Base-by-base conservation (phyloP, 495 filamentous ascomycete species). In the Aspergillus cristatus region DNA sequence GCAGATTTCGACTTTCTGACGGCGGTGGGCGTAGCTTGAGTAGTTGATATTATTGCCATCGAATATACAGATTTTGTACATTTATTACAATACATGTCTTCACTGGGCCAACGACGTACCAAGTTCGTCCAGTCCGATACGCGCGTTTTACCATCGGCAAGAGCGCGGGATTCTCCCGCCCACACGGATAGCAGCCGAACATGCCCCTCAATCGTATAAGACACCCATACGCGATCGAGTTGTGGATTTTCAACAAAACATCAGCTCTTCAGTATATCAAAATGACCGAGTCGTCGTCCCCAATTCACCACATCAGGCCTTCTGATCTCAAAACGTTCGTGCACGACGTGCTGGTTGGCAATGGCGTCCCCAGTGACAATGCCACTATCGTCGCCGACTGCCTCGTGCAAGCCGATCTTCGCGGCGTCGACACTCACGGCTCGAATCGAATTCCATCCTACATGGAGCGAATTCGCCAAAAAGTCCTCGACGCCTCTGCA, bases 381-480 rank as follows among this genome's bases (percentile, higher is more conserved):
- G 80, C 84, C 13, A 36, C 51, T 3, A 75, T 75, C 32, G 59
- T 83, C n/a, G 72, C 81, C 18, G 48, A 57, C 41, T 78, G 74
- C 35, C 71, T 89, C 1, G 72, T 87, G 3, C 62, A 68, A 36
- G 84, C 84, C 18, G 84, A 89, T 46, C 74, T 87, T 0, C 79
- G 82, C 16, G 84, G 84, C 41, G 77, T 85, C 17, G 84, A 89
- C 47, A 84, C 77, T 3, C 84, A 89, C 52, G 84, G 84, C 51
- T 74, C 76, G 44, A 84, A 83, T 54, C 79, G 84, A 5, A 70
- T 88, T 33, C 81, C 82, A 0, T 81, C 78, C 1, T 89, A 89
- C 62, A 74, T 87, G 58, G 66, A 74, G 15, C 79, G 82, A 4
- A 70, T 87, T 34, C 75, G 81, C 0, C 66, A 75, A 41, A 75